Conservation (phyloP, 345 rosid species). For the Sapria himalayana region DNA sequence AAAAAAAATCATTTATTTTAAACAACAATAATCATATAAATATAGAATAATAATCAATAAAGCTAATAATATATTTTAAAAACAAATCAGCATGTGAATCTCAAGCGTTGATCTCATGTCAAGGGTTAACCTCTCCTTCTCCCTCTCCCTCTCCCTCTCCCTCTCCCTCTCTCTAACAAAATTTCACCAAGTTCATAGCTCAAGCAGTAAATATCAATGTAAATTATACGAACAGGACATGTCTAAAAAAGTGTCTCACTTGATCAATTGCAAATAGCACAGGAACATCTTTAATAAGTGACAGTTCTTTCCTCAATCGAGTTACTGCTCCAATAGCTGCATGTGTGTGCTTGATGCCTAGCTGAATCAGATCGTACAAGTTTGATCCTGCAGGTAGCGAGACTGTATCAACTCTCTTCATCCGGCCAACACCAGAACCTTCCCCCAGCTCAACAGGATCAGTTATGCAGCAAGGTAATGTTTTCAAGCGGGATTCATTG, state of each 20-base stretch:
- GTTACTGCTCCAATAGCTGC: slow-evolving; percentile 72
- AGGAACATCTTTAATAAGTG: slow-evolving; percentile 74
- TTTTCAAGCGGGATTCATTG: slow-evolving; percentile 37
- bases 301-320: slow-evolving; percentile 71
- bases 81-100: too few relatives aligned
- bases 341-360: slow-evolving; percentile 61
- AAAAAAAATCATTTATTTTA: too few relatives aligned
- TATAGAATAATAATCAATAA: too few relatives aligned
- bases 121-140: too few relatives aligned
- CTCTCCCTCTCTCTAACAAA: too few relatives aligned
- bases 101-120: too few relatives aligned
- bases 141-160: too few relatives aligned
- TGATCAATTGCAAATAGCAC: slow-evolving; percentile 87
- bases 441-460: slow-evolving; percentile 80
- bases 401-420: slow-evolving; percentile 59
- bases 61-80: too few relatives aligned
- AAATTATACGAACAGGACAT: too few relatives aligned
- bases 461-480: slow-evolving; percentile 45
- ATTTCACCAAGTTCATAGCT: too few relatives aligned
- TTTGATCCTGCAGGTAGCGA: slow-evolving; percentile 47
- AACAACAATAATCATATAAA: too few relatives aligned
- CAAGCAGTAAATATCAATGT: too few relatives aligned
- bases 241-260: slow-evolving; percentile 32
- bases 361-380: slow-evolving; percentile 49
- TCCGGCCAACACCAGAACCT: slow-evolving; percentile 75